Evolutionary conservation across 2,329 filamentous ascomycete genomes (phyloP).

Genomic region (Xylariaceae sp.): DNA sequence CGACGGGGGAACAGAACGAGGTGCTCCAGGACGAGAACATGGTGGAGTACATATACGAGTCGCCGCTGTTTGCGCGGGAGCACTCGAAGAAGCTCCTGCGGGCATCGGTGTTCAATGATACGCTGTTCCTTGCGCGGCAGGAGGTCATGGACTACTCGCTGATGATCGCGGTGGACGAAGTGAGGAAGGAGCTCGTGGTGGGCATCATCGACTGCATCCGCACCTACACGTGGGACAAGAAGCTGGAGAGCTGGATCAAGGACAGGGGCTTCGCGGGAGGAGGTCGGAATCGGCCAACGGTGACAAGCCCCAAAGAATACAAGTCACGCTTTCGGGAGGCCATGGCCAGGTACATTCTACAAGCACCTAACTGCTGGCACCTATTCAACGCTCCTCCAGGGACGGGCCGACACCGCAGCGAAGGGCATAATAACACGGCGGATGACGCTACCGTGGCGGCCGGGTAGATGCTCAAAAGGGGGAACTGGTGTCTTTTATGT

Average conservation of each 20-base stretch:
- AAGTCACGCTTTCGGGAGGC: constrained; percentile 92
- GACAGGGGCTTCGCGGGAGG: constrained; percentile 78
- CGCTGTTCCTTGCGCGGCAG: constrained; percentile 85
- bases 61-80: constrained; percentile 88
- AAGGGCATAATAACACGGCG: constrained; percentile 15
- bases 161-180: constrained; percentile 96
- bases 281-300: constrained; percentile 79
- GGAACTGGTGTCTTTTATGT: too few species aligned
- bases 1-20: constrained; percentile 91
- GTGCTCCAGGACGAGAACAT: constrained; percentile 97
- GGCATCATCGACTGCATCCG: constrained; percentile 98
- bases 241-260: constrained; percentile 99
- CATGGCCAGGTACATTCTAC: constrained; percentile 82
- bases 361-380: constrained; percentile 72
- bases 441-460: constrained; percentile 18
- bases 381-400: constrained; percentile 46
- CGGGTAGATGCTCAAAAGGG: background rate
- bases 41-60: constrained; percentile 98
- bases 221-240: constrained; percentile 99
- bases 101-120: constrained; percentile 95
- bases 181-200: constrained; percentile 83
- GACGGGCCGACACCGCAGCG: constrained; percentile 21
- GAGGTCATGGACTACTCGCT: constrained; percentile 99
- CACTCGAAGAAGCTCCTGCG: constrained; percentile 92
- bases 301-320: constrained; percentile 96